Conservation (phyloP, 2,329 filamentous ascomycete species). For the Pseudopyrenochaeta lycopersici region DNA sequence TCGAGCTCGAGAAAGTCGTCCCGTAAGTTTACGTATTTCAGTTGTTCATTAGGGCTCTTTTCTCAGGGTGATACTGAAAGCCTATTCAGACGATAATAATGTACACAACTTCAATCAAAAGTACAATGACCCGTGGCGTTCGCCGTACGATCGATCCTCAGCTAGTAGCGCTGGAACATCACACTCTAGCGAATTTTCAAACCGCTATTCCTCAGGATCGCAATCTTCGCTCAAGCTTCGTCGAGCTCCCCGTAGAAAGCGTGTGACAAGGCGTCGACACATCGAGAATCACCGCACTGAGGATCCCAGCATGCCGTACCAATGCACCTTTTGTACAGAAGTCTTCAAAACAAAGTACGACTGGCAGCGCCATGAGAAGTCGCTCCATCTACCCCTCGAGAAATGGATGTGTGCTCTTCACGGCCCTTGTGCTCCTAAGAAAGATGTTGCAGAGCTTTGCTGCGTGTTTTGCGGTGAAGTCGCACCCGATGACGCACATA, state of each 20-base stretch:
- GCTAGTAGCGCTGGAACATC: slow-evolving; percentile 36
- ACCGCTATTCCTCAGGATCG: slow-evolving; percentile 21
- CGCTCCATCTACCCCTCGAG: slow-evolving; percentile 37
- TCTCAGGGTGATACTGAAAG: not conserved
- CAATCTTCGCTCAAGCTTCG: slow-evolving; percentile 23
- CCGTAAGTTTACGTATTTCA: slow-evolving; percentile 1
- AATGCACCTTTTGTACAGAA: slow-evolving; percentile 43
- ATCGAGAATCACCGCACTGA: slow-evolving; percentile 16
- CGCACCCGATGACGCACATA: slow-evolving; percentile 20
- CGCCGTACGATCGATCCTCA: slow-evolving; percentile 23
- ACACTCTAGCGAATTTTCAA: slow-evolving; percentile 30
- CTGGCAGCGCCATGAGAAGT: slow-evolving; percentile 42
- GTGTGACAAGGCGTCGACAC: slow-evolving; percentile 12
- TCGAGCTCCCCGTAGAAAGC: slow-evolving; percentile 18
- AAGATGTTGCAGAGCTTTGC: slow-evolving; percentile 20
- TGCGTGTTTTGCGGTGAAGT: slow-evolving; percentile 31
- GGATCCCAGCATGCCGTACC: slow-evolving; percentile 26
- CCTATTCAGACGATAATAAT: not conserved
- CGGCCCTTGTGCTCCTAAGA: slow-evolving; percentile 16
- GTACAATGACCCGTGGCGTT: slow-evolving; percentile 17
- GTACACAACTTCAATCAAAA: slow-evolving; percentile 1
- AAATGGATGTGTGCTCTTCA: slow-evolving; percentile 34
- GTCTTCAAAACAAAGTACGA: slow-evolving; percentile 41
- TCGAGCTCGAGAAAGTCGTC: slow-evolving; percentile 12
- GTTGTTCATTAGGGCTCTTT: not conserved